Percentiles rank a stretch among this genome's conserved stretches.
Conservation (phyloP, 2,329 filamentous ascomycete species). For the Leptographium galeiforme region DNA sequence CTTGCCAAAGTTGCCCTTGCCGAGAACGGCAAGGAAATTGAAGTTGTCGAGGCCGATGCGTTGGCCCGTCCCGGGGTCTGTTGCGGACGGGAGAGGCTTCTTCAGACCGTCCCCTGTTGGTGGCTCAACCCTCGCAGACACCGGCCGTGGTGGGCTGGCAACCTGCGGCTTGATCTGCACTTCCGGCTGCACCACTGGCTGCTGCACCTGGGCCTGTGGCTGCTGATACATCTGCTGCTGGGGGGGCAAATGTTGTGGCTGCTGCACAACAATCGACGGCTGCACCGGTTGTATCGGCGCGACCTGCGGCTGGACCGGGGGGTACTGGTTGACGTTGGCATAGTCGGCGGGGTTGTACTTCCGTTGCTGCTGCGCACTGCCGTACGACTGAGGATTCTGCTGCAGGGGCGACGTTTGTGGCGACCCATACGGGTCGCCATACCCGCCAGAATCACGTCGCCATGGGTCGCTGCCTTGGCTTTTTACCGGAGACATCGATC, state of each 20-base stretch:
- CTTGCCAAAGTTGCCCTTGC: slow-evolving; percentile 98
- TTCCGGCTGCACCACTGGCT: slow-evolving; percentile 10
- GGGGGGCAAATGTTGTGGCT: background rate
- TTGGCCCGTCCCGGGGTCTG: slow-evolving; percentile 58
- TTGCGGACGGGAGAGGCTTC: slow-evolving; percentile 58
- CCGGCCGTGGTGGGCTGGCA: slow-evolving; percentile 22
- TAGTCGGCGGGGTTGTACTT: slow-evolving; percentile 72
- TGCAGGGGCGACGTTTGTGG: slow-evolving; percentile 10
- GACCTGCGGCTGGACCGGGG: slow-evolving; percentile 23
- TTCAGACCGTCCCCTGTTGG: slow-evolving; percentile 13
- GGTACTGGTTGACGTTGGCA: slow-evolving; percentile 44
- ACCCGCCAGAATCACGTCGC: slow-evolving; percentile 13
- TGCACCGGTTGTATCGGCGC: slow-evolving; percentile 13
- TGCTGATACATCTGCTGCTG: slow-evolving; percentile 12
- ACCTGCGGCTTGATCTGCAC: slow-evolving; percentile 26
- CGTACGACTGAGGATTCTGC: slow-evolving; percentile 15
- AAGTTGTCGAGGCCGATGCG: slow-evolving; percentile 96
- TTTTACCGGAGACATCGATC: slow-evolving; percentile 24
- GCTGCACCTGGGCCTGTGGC: slow-evolving; percentile 10
- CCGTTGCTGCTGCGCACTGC: slow-evolving; percentile 38
- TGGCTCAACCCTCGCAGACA: slow-evolving; percentile 22
- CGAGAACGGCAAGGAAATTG: slow-evolving; percentile 95
- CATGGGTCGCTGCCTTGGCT: slow-evolving; percentile 12
- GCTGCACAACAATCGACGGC: background rate
- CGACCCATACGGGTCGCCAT: slow-evolving; percentile 17